Percentiles rank a stretch among this genome's conserved stretches.
phyloP scores from a whole-genome alignment of 1,139 yeast species.

The Geotrichum klebahnii region DNA sequence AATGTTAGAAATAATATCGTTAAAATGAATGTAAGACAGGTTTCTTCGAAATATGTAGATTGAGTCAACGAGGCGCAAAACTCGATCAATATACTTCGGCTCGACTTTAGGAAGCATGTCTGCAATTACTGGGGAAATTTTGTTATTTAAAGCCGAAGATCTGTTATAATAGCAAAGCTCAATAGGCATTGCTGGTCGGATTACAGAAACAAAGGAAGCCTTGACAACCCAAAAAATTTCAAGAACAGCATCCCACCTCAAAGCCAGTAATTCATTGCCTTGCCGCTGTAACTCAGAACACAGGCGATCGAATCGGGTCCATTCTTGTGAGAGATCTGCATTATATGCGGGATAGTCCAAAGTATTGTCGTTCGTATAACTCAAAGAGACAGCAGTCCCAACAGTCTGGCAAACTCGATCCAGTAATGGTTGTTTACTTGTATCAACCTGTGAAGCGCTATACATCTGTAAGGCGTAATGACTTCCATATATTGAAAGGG shows the following conservation, averaged over 20 bases:
- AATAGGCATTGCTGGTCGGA: constrained; percentile 27
- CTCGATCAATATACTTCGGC: not conserved
- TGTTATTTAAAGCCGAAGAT: constrained; percentile 24
- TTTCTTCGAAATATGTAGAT: constrained; percentile 15
- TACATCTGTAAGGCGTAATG: constrained; percentile 26
- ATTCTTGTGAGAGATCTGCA: constrained; percentile 41
- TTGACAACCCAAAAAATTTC: constrained; percentile 26
- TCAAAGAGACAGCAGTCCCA: constrained; percentile 31
- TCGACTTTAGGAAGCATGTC: not conserved
- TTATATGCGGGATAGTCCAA: constrained; percentile 31
- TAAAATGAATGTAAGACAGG: constrained; percentile 17
- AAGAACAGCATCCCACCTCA: constrained; percentile 33
- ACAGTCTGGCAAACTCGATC: constrained; percentile 37
- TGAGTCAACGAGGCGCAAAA: constrained; percentile 16
- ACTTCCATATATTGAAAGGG: constrained; percentile 40
- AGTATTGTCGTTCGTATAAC: constrained; percentile 8
- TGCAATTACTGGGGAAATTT: not conserved
- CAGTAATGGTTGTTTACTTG: constrained; percentile 30
- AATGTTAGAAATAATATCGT: constrained; percentile 12
- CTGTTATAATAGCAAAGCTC: constrained; percentile 30
- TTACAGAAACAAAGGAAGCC: constrained; percentile 27
- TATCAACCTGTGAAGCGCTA: constrained; percentile 10
- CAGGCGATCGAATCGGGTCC: constrained; percentile 59
- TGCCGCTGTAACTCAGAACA: constrained; percentile 63
- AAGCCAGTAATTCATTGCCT: constrained; percentile 52